Evolutionary conservation across 2,329 filamentous ascomycete species (phyloP).

Genomic region (Penicillium corylophilum): DNA sequence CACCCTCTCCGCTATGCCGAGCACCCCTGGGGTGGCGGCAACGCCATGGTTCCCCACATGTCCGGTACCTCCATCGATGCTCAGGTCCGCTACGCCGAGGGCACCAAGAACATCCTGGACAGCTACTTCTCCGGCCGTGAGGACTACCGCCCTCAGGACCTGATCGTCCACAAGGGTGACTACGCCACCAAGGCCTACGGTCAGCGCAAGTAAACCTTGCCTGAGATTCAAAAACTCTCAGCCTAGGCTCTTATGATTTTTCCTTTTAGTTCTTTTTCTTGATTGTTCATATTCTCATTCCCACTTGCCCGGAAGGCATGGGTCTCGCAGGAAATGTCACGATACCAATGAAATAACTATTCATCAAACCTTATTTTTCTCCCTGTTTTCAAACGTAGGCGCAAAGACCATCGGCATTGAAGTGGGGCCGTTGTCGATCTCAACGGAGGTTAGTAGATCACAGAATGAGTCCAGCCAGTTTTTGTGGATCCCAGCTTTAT

Average conservation of each 20-base stretch:
- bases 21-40: constrained; percentile 94
- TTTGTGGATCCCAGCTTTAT: neutral
- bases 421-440: constrained; percentile 13
- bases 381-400: neutral
- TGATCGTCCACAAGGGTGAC: constrained; percentile 86
- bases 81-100: constrained; percentile 85
- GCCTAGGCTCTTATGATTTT: constrained; percentile 1
- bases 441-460: neutral
- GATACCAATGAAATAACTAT: constrained; percentile 26
- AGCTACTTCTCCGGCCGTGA: constrained; percentile 84
- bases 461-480: neutral
- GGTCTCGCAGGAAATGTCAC: constrained; percentile 18
- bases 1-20: constrained; percentile 89
- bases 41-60: constrained; percentile 99
- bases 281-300: constrained; percentile 18
- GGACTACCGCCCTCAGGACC: constrained; percentile 86
- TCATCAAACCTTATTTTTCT: too few relatives aligned
- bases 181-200: constrained; percentile 96
- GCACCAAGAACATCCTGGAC: constrained; percentile 84
- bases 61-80: constrained; percentile 98
- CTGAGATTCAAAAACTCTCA: neutral
- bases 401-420: constrained; percentile 1
- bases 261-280: constrained; percentile 4
- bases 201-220: constrained; percentile 53
- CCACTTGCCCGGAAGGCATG: constrained; percentile 8